phyloP scores from a whole-genome alignment of 2,329 filamentous ascomycete species.

The Fusarium abutilonis region DNA sequence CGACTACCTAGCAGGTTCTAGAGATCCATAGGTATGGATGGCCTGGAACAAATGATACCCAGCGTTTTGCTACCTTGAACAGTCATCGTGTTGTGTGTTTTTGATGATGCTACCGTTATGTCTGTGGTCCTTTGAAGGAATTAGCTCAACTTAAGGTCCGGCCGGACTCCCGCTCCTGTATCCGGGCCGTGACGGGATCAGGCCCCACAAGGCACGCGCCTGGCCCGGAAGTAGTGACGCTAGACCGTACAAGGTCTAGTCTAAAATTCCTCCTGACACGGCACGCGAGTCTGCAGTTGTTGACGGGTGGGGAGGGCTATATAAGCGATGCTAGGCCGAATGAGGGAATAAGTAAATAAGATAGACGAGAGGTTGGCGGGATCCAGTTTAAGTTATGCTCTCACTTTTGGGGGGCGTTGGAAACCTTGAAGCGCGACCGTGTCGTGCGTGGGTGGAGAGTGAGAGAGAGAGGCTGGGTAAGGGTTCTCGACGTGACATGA shows the following conservation, averaged over 20 bases:
- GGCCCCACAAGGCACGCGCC: slow-evolving; percentile 36
- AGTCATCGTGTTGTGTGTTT: not conserved
- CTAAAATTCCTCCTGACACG: slow-evolving; percentile 3
- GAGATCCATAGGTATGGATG: slow-evolving; percentile 35
- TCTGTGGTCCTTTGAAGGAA: not conserved
- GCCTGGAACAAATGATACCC: slow-evolving; percentile 45
- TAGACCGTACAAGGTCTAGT: slow-evolving; percentile 13
- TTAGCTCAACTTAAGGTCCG: not conserved
- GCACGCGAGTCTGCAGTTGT: slow-evolving; percentile 24
- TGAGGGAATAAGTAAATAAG: slow-evolving; percentile 44
- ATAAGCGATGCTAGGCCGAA: slow-evolving; percentile 18
- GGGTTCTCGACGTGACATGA: slow-evolving; percentile 26
- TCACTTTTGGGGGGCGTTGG: slow-evolving; percentile 7
- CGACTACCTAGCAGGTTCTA: slow-evolving; percentile 25
- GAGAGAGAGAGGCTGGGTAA: slow-evolving; percentile 24
- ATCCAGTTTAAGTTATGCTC: slow-evolving; percentile 2
- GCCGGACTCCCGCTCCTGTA: slow-evolving; percentile 34
- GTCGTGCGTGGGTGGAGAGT: slow-evolving; percentile 9
- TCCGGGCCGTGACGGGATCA: slow-evolving; percentile 37
- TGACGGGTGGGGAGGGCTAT: slow-evolving; percentile 16
- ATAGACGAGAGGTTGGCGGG: slow-evolving; percentile 26
- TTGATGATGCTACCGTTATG: not conserved
- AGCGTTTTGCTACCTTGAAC: slow-evolving; percentile 36
- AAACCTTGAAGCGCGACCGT: slow-evolving; percentile 29
- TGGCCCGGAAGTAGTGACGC: not conserved